Percentiles rank a stretch among this genome's conserved stretches.
These are phyloP conservation scores for Condylostoma magnum DNA, from an alignment of 169 alveolate genomes.

Conservation along the genomic window DNA sequence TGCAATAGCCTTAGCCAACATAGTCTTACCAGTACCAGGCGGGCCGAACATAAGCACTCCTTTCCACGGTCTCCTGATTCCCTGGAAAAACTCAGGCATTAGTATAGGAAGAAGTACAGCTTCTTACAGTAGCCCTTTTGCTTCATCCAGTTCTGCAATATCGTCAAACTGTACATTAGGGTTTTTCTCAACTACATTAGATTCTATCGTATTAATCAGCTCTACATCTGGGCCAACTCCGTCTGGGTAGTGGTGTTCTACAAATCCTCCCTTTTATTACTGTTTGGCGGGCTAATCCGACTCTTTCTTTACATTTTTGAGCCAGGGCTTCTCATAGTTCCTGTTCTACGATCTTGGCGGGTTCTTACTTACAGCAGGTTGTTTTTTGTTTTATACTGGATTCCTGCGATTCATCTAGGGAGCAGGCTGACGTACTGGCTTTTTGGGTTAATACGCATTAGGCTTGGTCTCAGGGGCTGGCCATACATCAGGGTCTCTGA, in stretches of 20 bases:
- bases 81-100: constrained; percentile 69
- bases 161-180: constrained; percentile 78
- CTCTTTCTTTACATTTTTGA: background rate
- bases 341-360: constrained; percentile 21
- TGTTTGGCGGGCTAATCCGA: background rate
- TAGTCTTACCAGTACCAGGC: constrained; percentile 90
- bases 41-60: constrained; percentile 89
- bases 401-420: constrained; percentile 15
- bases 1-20: constrained; percentile 88
- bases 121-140: constrained; percentile 67
- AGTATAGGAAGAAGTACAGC: constrained; percentile 70
- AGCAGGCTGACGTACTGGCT: background rate
- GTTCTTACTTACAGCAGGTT: constrained; percentile 5
- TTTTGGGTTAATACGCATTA: background rate
- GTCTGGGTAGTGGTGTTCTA: constrained; percentile 51
- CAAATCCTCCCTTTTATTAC: constrained; percentile 13
- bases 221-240: constrained; percentile 70
- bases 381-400: background rate
- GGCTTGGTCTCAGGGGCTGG: constrained; percentile 15
- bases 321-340: constrained; percentile 59
- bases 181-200: constrained; percentile 32
- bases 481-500: constrained; percentile 36
- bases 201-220: constrained; percentile 61
- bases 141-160: constrained; percentile 78
- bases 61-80: constrained; percentile 84